Percentiles rank a stretch among this genome's conserved stretches.
phyloP scores from a whole-genome alignment of 1,139 yeast genomes.

The Candida freyschussii region DNA sequence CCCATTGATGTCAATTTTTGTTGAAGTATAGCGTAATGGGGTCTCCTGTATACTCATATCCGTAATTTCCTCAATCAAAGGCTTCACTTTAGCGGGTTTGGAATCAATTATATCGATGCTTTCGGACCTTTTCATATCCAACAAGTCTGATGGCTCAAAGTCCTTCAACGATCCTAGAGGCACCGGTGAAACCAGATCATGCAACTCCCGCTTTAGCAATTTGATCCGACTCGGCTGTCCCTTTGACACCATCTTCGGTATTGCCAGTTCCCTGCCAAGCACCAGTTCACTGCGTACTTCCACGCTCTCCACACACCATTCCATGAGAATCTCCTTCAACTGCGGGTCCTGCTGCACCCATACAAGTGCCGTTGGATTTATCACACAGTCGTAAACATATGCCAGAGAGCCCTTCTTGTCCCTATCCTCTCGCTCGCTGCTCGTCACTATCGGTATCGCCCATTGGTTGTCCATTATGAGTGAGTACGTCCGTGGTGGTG shows the following conservation, averaged over 20 bases:
- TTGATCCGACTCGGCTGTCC: constrained; percentile 35
- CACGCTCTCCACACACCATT: constrained; percentile 58
- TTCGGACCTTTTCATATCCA: constrained; percentile 18
- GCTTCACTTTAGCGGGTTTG: constrained; percentile 6
- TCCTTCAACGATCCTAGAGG: constrained; percentile 4
- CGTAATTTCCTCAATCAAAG: constrained; percentile 25
- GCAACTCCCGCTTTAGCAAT: constrained; percentile 13
- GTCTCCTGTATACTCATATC: constrained; percentile 17
- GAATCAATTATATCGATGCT: constrained; percentile 8
- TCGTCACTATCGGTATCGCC: constrained; percentile 79
- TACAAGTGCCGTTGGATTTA: constrained; percentile 53
- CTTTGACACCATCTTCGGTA: constrained; percentile 61
- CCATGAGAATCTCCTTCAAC: constrained; percentile 32
- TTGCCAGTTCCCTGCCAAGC: constrained; percentile 36
- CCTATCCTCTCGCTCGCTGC: constrained; percentile 43
- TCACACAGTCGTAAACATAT: constrained; percentile 71
- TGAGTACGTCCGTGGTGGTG: constrained; percentile 56
- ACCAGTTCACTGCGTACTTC: constrained; percentile 47
- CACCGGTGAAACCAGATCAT: not conserved
- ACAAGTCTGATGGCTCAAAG: constrained; percentile 13
- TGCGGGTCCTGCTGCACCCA: constrained; percentile 53
- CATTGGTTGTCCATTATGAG: constrained; percentile 67
- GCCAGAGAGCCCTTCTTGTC: constrained; percentile 71
- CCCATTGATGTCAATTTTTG: constrained; percentile 17
- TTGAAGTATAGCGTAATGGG: constrained; percentile 1